These are phyloP conservation scores for Stachybotrys echinatus DNA, from an alignment of 2,329 filamentous ascomycete genomes.

Conservation along the genomic window DNA sequence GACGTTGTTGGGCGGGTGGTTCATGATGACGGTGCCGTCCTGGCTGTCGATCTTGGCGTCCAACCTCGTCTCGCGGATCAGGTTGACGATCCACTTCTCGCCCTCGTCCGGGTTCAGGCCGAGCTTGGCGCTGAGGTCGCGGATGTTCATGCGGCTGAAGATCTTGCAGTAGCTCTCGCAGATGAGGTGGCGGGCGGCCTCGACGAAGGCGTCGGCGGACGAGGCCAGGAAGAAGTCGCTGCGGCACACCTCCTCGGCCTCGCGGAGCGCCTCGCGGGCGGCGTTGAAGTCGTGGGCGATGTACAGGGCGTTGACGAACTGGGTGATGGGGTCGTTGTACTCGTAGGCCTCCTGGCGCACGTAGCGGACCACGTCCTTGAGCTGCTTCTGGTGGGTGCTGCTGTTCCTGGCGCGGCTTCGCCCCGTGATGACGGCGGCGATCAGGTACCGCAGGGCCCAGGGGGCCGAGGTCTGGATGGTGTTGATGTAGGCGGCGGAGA, in stretches of 20 bases:
- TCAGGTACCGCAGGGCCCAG: conserved; percentile 92
- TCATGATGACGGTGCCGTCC: conserved; percentile 98
- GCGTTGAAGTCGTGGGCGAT: conserved; percentile 88
- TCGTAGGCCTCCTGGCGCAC: conserved; percentile 97
- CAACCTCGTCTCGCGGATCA: conserved; percentile 94
- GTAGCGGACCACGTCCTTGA: conserved; percentile 94
- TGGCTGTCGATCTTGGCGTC: conserved; percentile 99
- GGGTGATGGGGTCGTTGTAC: conserved; percentile 91
- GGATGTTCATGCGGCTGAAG: conserved; percentile 96
- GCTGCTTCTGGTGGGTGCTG: conserved; percentile 89
- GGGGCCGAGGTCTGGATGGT: conserved; percentile 97
- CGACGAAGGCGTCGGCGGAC: conserved; percentile 82
- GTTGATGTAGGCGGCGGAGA: conserved; percentile 97
- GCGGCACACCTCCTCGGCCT: conserved; percentile 86
- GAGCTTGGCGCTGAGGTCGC: conserved; percentile 87
- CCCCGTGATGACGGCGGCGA: conserved; percentile 92
- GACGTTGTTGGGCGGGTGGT: conserved; percentile 96
- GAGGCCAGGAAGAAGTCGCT: conserved; percentile 93
- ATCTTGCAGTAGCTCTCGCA: conserved; percentile 99
- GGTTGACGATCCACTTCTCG: conserved; percentile 99
- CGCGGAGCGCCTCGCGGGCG: conserved; percentile 77
- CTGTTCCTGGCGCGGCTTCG: conserved; percentile 77
- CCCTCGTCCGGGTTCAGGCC: conserved; percentile 91
- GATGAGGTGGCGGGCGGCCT: conserved; percentile 91
- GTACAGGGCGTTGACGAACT: conserved; percentile 94